phyloP scores from a whole-genome alignment of 2,329 filamentous ascomycete species.

The Ceratocystis harringtonii region DNA sequence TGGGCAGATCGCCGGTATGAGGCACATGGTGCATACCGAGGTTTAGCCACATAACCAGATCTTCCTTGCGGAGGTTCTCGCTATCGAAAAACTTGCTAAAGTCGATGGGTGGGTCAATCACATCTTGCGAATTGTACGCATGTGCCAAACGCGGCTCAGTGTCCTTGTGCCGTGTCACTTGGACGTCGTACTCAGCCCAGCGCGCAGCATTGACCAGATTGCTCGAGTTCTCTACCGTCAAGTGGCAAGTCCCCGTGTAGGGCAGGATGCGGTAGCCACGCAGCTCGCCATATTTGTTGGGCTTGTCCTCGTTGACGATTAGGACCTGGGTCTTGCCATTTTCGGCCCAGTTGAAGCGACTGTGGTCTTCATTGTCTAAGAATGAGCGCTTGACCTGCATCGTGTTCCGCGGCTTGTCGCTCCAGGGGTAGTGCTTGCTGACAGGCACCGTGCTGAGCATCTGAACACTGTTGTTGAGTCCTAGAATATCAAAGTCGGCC shows the following conservation, averaged over 20 bases:
- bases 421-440: conserved; percentile 26
- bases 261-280: conserved; percentile 33
- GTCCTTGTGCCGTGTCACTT: conserved; percentile 32
- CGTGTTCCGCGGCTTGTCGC: conserved; percentile 25
- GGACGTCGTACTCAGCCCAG: conserved; percentile 33
- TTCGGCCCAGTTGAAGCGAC: conserved; percentile 25
- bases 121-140: conserved; percentile 28
- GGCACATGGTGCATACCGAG: conserved; percentile 44
- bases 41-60: conserved; percentile 38
- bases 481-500: conserved; percentile 28
- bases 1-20: conserved; percentile 27
- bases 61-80: conserved; percentile 17
- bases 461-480: conserved; percentile 25
- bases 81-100: conserved; percentile 30
- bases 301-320: conserved; percentile 31
- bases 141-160: conserved; percentile 22
- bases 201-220: conserved; percentile 25
- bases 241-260: conserved; percentile 25
- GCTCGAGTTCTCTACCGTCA: conserved; percentile 31
- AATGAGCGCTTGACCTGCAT: conserved; percentile 23
- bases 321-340: conserved; percentile 32
- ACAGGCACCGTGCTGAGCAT: conserved; percentile 24
- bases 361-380: conserved; percentile 21
- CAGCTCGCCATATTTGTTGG: conserved; percentile 34
- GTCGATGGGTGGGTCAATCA: conserved; percentile 30